Conservation (phyloP, 2,329 filamentous ascomycete genomes). For the Alternaria triticina region DNA sequence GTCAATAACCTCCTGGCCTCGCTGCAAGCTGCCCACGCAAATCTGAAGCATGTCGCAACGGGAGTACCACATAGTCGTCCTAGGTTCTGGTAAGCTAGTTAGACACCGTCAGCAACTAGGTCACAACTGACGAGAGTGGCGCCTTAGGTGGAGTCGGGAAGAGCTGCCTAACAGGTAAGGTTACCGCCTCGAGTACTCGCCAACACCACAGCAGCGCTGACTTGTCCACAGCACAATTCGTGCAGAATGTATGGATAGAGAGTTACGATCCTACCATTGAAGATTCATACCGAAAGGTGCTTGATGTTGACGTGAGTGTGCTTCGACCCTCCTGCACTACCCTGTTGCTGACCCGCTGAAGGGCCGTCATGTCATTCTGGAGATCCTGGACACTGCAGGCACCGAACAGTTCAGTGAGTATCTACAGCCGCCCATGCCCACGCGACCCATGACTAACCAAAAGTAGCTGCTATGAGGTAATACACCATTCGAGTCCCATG, state of each 20-base stretch:
- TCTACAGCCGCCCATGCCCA: not conserved
- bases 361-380: constrained; percentile 86
- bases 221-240: constrained; percentile 72
- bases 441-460: constrained; percentile 20
- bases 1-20: constrained; percentile 12
- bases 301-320: constrained; percentile 79
- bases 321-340: not conserved
- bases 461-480: constrained; percentile 45
- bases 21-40: constrained; percentile 12
- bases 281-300: constrained; percentile 66
- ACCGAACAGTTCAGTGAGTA: constrained; percentile 89
- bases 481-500: constrained; percentile 17
- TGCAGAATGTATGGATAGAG: constrained; percentile 94
- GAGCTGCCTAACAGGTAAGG: constrained; percentile 84
- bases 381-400: constrained; percentile 90
- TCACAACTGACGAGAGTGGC: constrained; percentile 33
- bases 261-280: constrained; percentile 69
- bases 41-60: constrained; percentile 47
- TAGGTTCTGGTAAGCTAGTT: constrained; percentile 48
- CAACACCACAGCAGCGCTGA: constrained; percentile 18
- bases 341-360: constrained; percentile 47
- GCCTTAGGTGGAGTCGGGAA: constrained; percentile 83
- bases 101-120: constrained; percentile 19
- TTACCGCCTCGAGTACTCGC: constrained; percentile 4
- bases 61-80: constrained; percentile 53